Evolutionary conservation across 1,139 yeast genomes (phyloP).

Genomic region (Pneumocystis canis): DNA sequence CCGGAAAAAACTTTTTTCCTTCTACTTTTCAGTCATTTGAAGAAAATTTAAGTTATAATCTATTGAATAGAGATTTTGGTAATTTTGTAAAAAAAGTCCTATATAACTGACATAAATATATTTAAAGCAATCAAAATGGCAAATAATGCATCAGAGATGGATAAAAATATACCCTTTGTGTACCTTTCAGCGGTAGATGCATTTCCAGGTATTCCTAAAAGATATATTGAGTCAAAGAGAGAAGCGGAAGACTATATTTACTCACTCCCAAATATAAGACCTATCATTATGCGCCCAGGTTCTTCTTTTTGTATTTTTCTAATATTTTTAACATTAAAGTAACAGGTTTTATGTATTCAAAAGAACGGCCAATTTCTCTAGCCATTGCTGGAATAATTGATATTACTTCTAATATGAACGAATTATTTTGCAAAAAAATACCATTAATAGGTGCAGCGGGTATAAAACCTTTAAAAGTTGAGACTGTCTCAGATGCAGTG

Average conservation of each 20-base stretch:
- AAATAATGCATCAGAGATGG: not conserved
- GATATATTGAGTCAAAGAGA: conserved; percentile 11
- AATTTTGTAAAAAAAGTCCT: not conserved
- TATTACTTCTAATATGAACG: conserved; percentile 4
- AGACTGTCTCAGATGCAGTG: conserved; percentile 9
- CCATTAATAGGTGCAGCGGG: conserved; percentile 10
- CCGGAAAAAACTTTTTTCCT: not conserved
- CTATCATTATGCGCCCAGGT: conserved; percentile 13
- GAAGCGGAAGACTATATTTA: conserved; percentile 8
- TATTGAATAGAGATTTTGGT: conserved; percentile 1
- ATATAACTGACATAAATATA: not conserved
- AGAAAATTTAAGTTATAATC: not conserved
- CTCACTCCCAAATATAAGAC: conserved; percentile 4
- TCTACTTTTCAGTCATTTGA: not conserved
- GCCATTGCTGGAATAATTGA: not conserved
- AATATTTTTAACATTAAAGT: not conserved
- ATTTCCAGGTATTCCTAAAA: conserved; percentile 12
- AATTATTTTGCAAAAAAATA: conserved; percentile 1
- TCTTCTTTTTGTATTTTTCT: conserved; percentile 2
- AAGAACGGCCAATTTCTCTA: conserved; percentile 3
- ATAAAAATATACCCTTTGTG: conserved; percentile 6
- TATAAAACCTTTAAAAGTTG: conserved; percentile 10
- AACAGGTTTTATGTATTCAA: conserved; percentile 4
- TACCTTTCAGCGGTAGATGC: conserved; percentile 14
- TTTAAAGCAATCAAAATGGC: conserved; percentile 3